These are phyloP conservation scores for Aspergillus tubingensis DNA, from an alignment of 2,329 filamentous ascomycete genomes.

Conservation along the genomic window DNA sequence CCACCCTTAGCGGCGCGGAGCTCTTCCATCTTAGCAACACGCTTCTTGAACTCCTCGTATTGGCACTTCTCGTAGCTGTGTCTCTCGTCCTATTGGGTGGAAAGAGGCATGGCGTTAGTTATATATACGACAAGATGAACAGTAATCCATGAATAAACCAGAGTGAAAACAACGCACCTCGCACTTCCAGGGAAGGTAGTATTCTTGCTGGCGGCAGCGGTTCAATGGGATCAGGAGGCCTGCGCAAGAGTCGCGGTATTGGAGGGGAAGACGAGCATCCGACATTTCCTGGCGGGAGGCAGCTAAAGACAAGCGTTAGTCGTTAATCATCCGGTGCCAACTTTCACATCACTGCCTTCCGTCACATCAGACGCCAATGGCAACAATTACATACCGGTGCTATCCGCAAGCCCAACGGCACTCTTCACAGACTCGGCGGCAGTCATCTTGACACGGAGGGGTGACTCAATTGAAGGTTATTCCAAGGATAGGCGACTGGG, in stretches of 20 bases:
- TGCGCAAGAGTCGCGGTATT: slow-evolving; percentile 94
- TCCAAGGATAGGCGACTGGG: slow-evolving; percentile 22
- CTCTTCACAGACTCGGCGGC: slow-evolving; percentile 52
- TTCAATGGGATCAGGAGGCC: slow-evolving; percentile 94
- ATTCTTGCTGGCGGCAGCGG: slow-evolving; percentile 86
- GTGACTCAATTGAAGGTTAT: slow-evolving; percentile 15
- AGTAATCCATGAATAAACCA: too few species aligned
- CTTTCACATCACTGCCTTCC: slow-evolving; percentile 12
- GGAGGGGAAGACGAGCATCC: slow-evolving; percentile 80
- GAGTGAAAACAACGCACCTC: slow-evolving; percentile 62
- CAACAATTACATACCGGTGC: slow-evolving; percentile 36
- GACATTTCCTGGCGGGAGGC: slow-evolving; percentile 80
- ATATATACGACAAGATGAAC: not conserved
- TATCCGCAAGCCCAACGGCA: slow-evolving; percentile 48
- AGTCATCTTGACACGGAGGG: slow-evolving; percentile 43
- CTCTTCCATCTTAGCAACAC: slow-evolving; percentile 98
- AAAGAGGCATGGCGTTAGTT: not conserved
- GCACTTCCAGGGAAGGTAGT: slow-evolving; percentile 97
- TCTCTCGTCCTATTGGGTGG: slow-evolving; percentile 73
- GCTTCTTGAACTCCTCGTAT: slow-evolving; percentile 97
- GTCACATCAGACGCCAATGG: slow-evolving; percentile 26
- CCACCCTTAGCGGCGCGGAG: slow-evolving; percentile 82
- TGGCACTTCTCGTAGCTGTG: slow-evolving; percentile 99
- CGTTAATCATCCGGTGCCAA: slow-evolving; percentile 4
- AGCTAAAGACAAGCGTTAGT: slow-evolving; percentile 25